Conservation (phyloP, 1,284 basidiomycete species). For the Ustilago bromivora region DNA sequence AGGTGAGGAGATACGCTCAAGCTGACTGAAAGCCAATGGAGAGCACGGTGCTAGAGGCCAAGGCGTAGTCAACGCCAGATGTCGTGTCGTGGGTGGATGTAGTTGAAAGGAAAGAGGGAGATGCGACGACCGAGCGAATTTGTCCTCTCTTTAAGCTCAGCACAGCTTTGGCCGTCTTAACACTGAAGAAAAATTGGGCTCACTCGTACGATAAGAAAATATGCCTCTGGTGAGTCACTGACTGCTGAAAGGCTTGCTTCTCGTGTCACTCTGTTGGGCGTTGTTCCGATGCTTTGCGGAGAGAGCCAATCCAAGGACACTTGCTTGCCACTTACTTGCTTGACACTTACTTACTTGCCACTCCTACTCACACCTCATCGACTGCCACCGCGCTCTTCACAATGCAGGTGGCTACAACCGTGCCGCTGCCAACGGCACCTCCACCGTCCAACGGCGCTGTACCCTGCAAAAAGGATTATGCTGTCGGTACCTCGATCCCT, state of each 20-base stretch:
- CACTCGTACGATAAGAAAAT: constrained; percentile 15
- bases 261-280: background rate
- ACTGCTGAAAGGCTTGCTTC: background rate
- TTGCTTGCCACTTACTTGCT: background rate
- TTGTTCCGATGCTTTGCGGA: constrained; percentile 9
- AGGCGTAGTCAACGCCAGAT: constrained; percentile 22
- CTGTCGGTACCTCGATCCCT: constrained; percentile 67
- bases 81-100: constrained; percentile 32
- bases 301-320: constrained; percentile 2
- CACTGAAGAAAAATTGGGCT: background rate
- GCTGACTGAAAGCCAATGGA: constrained; percentile 1
- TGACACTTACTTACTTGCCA: background rate
- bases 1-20: constrained; percentile 1
- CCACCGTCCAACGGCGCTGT: constrained; percentile 18
- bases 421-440: constrained; percentile 27
- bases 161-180: background rate
- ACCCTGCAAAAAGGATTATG: constrained; percentile 39
- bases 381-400: background rate
- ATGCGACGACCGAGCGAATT: constrained; percentile 1
- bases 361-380: background rate
- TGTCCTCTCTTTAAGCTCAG: background rate
- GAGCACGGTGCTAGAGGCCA: constrained; percentile 29
- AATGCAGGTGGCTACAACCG: constrained; percentile 28
- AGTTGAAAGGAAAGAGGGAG: constrained; percentile 17
- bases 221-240: constrained; percentile 3